phyloP scores from a whole-genome alignment of 345 rosid species.

The Nasturtium officinale region DNA sequence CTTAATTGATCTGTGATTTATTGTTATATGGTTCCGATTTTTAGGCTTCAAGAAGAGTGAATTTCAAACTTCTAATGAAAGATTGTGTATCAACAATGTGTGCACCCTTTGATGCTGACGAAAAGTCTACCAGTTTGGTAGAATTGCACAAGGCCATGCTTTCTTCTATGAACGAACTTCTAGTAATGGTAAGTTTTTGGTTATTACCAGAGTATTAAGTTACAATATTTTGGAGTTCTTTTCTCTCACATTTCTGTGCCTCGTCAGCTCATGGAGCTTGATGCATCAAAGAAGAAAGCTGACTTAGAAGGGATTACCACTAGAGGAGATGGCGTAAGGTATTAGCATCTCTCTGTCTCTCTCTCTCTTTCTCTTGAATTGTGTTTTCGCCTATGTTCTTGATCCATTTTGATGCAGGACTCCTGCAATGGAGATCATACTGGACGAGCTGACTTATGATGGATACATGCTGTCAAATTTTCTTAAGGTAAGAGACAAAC shows the following conservation, averaged over 20 bases:
- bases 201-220: background rate
- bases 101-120: conserved; percentile 46
- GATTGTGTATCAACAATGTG: conserved; percentile 64
- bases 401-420: conserved; percentile 56
- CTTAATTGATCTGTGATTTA: background rate
- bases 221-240: background rate
- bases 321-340: conserved; percentile 73
- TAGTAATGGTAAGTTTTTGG: conserved; percentile 53
- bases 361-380: background rate
- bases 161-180: conserved; percentile 60
- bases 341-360: conserved; percentile 6
- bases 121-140: conserved; percentile 48
- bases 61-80: conserved; percentile 64
- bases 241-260: conserved; percentile 24
- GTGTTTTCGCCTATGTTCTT: conserved; percentile 19
- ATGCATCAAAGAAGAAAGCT: conserved; percentile 68
- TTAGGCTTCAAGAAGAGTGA: conserved; percentile 78
- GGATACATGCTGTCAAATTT: conserved; percentile 54
- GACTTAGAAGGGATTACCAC: conserved; percentile 56
- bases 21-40: conserved; percentile 23
- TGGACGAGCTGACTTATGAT: conserved; percentile 74
- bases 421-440: conserved; percentile 67
- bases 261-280: conserved; percentile 80
- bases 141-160: conserved; percentile 56
- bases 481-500: conserved; percentile 57